Conservation (phyloP, 306 rosid species). For the Adenanthera pavonina region DNA sequence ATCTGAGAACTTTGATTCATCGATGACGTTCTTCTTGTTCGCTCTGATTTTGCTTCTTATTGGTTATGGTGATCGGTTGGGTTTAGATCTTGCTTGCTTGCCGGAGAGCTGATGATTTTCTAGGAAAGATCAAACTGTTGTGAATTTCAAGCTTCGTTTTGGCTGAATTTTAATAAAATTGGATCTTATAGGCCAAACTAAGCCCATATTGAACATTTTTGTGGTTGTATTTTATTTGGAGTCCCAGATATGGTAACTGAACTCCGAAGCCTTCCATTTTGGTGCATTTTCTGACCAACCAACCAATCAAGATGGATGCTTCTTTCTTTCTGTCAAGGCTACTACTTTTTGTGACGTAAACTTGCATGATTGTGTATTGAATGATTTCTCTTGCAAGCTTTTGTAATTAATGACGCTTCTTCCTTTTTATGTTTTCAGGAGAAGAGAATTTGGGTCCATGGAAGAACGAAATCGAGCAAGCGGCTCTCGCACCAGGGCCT, state of each 20-base stretch:
- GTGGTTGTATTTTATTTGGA: background rate
- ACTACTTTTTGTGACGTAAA: background rate
- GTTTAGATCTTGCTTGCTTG: conserved; percentile 35
- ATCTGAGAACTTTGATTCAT: background rate
- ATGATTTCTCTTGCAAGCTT: conserved; percentile 28
- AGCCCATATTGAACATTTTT: conserved; percentile 7
- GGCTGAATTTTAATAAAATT: conserved; percentile 22
- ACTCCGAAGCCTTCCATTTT: conserved; percentile 1
- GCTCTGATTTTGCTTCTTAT: background rate
- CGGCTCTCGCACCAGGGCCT: conserved; percentile 77
- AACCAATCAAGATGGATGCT: conserved; percentile 20
- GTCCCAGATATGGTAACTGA: conserved; percentile 8
- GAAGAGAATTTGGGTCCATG: conserved; percentile 76
- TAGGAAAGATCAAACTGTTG: conserved; percentile 27
- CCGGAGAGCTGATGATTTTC: conserved; percentile 20
- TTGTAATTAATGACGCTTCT: background rate
- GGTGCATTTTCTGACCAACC: conserved; percentile 11
- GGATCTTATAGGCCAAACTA: background rate
- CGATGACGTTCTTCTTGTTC: conserved; percentile 16
- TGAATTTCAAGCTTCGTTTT: conserved; percentile 23
- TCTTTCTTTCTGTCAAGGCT: conserved; percentile 1
- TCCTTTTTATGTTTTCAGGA: conserved; percentile 45
- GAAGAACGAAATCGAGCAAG: conserved; percentile 58
- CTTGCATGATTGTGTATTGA: background rate
- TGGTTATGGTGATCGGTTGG: conserved; percentile 41